Conservation (phyloP, 257 asterid species). For the Nicotiana undulata region DNA sequence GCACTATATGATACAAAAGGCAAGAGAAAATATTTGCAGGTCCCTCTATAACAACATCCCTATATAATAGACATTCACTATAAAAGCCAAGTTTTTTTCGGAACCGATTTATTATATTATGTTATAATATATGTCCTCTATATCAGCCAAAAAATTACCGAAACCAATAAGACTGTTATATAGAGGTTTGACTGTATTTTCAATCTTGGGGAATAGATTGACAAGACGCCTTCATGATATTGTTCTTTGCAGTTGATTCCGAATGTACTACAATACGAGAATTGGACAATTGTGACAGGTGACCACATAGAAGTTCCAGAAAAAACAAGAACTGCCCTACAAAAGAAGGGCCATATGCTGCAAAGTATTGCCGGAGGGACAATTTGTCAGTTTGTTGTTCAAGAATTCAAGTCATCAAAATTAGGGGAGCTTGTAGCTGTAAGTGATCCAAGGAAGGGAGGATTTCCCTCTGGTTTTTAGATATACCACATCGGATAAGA, state of each 20-base stretch:
- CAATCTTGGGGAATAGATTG: too few relatives aligned
- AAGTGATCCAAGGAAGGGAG: conserved; percentile 77
- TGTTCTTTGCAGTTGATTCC: conserved; percentile 45
- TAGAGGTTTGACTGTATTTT: too few relatives aligned
- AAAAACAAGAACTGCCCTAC: conserved; percentile 23
- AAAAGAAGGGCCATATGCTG: conserved; percentile 49
- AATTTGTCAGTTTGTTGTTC: conserved; percentile 51
- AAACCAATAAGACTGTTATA: too few relatives aligned
- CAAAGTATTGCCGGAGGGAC: conserved; percentile 41
- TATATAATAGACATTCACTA: too few relatives aligned
- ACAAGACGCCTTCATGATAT: neutral
- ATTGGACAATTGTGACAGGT: conserved; percentile 60
- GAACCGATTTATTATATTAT: too few relatives aligned
- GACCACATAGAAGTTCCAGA: conserved; percentile 44
- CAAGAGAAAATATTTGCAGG: neutral
- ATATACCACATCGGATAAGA: neutral
- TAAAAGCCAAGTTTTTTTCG: too few relatives aligned
- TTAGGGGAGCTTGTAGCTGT: conserved; percentile 36
- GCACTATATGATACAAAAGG: neutral
- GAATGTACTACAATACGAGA: conserved; percentile 45
- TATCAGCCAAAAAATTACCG: too few relatives aligned
- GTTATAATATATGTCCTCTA: too few relatives aligned
- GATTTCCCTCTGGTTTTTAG: conserved; percentile 53
- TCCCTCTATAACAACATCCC: too few relatives aligned
- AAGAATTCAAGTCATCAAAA: conserved; percentile 18